phyloP scores from a whole-genome alignment of 441 rosid genomes.

The Adansonia grandidieri region DNA sequence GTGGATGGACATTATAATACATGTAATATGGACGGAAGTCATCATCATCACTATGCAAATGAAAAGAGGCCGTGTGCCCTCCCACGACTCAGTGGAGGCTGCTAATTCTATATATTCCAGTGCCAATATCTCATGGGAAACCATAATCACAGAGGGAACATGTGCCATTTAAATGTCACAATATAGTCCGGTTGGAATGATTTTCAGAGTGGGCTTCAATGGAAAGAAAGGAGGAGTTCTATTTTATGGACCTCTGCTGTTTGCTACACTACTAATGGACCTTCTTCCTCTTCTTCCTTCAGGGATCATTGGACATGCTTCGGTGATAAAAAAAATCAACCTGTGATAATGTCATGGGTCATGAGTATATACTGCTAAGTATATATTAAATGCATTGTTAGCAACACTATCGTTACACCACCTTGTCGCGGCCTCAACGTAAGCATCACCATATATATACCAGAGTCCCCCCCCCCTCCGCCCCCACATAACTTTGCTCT shows the following conservation, averaged over 20 bases:
- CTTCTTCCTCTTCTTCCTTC: neutral
- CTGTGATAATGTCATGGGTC: neutral
- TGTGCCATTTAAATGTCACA: too few species aligned
- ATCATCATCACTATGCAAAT: too few species aligned
- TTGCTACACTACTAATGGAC: neutral
- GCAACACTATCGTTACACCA: neutral
- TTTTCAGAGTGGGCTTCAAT: neutral
- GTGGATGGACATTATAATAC: too few species aligned
- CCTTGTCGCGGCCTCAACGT: neutral
- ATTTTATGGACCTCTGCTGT: neutral
- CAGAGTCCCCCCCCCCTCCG: neutral
- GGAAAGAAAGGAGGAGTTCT: neutral
- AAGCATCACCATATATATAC: neutral
- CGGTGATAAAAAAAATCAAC: too few species aligned
- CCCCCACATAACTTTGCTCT: neutral
- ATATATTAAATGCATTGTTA: neutral
- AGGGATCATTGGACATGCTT: neutral
- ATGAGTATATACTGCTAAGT: neutral
- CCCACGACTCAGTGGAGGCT: too few species aligned
- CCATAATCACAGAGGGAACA: too few species aligned
- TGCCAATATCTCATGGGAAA: too few species aligned
- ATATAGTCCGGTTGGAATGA: neutral
- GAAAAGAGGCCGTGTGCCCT: too few species aligned
- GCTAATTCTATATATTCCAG: too few species aligned
- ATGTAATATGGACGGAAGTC: too few species aligned